Percentiles rank a stretch among this genome's conserved stretches.
Conservation (phyloP, 2,329 filamentous ascomycete genomes). For the Coniochaeta hoffmannii region DNA sequence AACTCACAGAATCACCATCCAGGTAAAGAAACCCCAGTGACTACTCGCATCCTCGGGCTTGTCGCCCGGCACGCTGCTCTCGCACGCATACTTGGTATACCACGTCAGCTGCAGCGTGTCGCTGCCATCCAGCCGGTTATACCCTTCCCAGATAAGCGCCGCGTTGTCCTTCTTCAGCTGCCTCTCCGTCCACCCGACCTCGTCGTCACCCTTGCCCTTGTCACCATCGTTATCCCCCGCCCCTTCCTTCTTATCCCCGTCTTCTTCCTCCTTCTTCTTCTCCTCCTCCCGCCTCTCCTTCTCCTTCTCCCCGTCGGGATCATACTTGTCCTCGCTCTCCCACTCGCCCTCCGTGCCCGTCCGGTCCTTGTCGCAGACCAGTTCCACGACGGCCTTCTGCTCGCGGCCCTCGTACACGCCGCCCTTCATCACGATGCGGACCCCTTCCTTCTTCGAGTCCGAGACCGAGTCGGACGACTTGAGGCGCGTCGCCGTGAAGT, state of each 20-base stretch:
- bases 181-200: conserved; percentile 32
- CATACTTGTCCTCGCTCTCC: conserved; percentile 48
- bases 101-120: conserved; percentile 63
- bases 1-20: conserved; percentile 87
- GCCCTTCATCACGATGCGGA: conserved; percentile 62
- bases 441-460: conserved; percentile 62
- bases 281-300: conserved; percentile 19
- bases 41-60: conserved; percentile 36
- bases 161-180: conserved; percentile 48
- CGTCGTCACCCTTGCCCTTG: conserved; percentile 24
- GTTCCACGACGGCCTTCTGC: conserved; percentile 76
- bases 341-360: conserved; percentile 69
- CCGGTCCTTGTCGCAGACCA: conserved; percentile 68
- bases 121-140: conserved; percentile 53
- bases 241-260: conserved; percentile 18
- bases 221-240: conserved; percentile 23
- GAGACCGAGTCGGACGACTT: conserved; percentile 55
- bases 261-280: conserved; percentile 16
- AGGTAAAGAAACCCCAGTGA: conserved; percentile 95
- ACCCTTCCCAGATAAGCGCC: conserved; percentile 71
- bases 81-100: conserved; percentile 83
- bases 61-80: conserved; percentile 37
- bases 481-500: conserved; percentile 59
- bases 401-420: conserved; percentile 45
- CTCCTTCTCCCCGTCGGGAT: conserved; percentile 11